Conservation (phyloP, 169 alveolate species). For the Eimeria falciformis region DNA sequence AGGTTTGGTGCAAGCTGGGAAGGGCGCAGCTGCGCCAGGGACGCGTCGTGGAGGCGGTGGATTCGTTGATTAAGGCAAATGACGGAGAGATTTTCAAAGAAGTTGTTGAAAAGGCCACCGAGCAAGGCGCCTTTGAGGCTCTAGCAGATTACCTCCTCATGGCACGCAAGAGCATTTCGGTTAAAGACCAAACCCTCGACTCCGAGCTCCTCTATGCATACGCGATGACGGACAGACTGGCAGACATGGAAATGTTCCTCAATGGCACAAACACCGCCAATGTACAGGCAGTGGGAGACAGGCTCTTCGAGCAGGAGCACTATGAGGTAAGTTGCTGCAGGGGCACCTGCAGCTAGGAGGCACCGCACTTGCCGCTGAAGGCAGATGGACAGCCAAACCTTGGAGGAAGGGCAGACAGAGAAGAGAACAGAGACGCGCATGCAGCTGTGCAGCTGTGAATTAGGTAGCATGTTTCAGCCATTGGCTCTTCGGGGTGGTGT, state of each 20-base stretch:
- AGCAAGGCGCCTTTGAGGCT: conserved; percentile 86
- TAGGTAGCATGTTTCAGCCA: too few species aligned
- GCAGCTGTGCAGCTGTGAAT: too few species aligned
- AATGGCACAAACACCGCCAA: conserved; percentile 92
- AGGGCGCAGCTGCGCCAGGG: conserved; percentile 93
- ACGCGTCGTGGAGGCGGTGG: conserved; percentile 95
- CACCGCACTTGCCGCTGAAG: too few species aligned
- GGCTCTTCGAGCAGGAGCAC: conserved; percentile 91
- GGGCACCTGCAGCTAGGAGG: too few species aligned
- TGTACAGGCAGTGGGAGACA: conserved; percentile 93
- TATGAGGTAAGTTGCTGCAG: conserved; percentile 85
- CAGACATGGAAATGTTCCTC: conserved; percentile 94
- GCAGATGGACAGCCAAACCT: too few species aligned
- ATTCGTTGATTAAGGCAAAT: conserved; percentile 95
- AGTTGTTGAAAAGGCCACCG: conserved; percentile 78
- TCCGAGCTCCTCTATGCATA: conserved; percentile 94
- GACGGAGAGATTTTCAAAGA: conserved; percentile 91
- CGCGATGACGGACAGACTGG: conserved; percentile 93
- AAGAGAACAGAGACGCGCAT: too few species aligned
- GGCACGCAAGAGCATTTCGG: conserved; percentile 90
- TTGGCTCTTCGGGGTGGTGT: too few species aligned
- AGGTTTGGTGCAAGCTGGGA: conserved; percentile 96
- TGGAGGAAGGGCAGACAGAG: too few species aligned
- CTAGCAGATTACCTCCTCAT: conserved; percentile 92
- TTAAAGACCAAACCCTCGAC: conserved; percentile 94